Evolutionary conservation across 1,139 yeast species (phyloP).

Genomic region (Suhomyces chickasaworum): DNA sequence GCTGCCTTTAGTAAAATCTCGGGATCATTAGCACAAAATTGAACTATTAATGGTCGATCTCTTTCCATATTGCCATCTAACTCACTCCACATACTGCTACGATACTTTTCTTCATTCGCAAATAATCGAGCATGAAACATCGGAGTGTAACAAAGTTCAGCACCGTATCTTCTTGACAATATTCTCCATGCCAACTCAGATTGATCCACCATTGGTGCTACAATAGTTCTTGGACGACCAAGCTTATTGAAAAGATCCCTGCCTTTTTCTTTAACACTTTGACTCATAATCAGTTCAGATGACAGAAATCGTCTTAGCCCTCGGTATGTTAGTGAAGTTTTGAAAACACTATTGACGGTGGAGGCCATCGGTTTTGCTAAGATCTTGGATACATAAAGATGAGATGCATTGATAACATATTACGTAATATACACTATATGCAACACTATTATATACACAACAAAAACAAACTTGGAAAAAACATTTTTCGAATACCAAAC

Average conservation of each 20-base stretch:
- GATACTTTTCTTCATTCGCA: slow-evolving; percentile 80
- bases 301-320: neutral
- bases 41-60: slow-evolving; percentile 88
- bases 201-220: slow-evolving; percentile 99
- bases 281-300: neutral
- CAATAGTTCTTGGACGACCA: slow-evolving; percentile 78
- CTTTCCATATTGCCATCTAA: slow-evolving; percentile 66
- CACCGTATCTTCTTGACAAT: slow-evolving; percentile 84
- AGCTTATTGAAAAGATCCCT: slow-evolving; percentile 68
- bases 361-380: neutral
- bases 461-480: no score
- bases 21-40: slow-evolving; percentile 95
- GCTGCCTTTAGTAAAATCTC: slow-evolving; percentile 83
- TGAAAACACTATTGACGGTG: neutral
- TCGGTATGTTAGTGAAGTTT: neutral
- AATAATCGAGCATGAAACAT: slow-evolving; percentile 94
- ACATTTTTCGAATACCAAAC: no score
- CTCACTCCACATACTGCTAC: slow-evolving; percentile 73
- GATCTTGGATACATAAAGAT: neutral
- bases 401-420: neutral
- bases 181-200: slow-evolving; percentile 96
- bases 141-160: slow-evolving; percentile 92
- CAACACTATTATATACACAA: no score
- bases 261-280: slow-evolving; percentile 44
- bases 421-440: neutral